Base-by-base conservation (phyloP, 768 basidiomycete species). In the Naganishia vaughanmartiniae region DNA sequence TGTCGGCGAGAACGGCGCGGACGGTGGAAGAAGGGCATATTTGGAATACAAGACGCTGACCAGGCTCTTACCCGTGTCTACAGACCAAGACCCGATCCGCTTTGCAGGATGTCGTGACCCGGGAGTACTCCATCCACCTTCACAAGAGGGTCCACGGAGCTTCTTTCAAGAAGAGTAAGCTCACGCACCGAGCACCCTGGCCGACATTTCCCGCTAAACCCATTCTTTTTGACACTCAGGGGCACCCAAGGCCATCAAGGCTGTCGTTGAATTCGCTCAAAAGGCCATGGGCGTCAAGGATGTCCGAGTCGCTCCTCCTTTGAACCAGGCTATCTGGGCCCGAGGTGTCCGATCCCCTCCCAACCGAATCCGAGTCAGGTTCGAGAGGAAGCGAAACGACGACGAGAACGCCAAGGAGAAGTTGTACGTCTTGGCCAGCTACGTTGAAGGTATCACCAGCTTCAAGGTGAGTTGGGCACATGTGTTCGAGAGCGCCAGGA, bases 381-480 rank as follows among this genome's bases (percentile, higher is more conserved):
- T 98, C 71, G 93, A 96, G 86, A 91, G 95, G 78, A 95, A 94
- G 85, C 91, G 96, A 79, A 98, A 98, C 83, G 95, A 99, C 83
- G 94, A 97, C 77, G 95, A 99, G 86, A 90, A 89, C 77, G 95
- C 96, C 70, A 96, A 94, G 85, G 94, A 95, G 86, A 96, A 94
- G 85, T 89, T 96, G 69, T 97, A 84, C 86, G 94, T 91, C 34
- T 92, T 93, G 81, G 93, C 91, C 73, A 87, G 87, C 70, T 87
- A 90, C 80, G 89, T 96, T 68, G 85, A 87, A 55, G 91, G 92
- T 54, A 72, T 81, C 45, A 78, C 77, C 65, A 77, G 88, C 54
- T 93, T 92, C 89, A 94, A 95, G 89, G 93, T 89, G 70, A 71
- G 88, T 79, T 36, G 21, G 7, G 58, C 0, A n/a, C 15, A 42